These are phyloP conservation scores for Aspergillus biplanus DNA, from an alignment of 495 filamentous ascomycete genomes.

Conservation along the genomic window DNA sequence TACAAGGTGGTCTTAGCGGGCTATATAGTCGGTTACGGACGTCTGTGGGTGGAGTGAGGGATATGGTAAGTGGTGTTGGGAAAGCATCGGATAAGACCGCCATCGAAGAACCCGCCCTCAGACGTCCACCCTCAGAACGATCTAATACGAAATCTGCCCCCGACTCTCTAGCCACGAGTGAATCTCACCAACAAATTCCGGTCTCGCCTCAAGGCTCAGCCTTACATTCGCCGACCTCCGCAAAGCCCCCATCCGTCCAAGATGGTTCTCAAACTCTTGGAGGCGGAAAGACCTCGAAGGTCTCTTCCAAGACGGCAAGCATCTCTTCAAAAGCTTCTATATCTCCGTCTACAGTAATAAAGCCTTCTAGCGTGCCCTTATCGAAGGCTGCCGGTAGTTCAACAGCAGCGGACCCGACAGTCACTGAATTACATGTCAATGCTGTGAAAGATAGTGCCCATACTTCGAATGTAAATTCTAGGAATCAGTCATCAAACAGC, in stretches of 20 bases:
- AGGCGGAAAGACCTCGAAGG: slow-evolving; percentile 52
- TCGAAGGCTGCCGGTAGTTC: slow-evolving; percentile 49
- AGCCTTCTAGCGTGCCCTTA: slow-evolving; percentile 45
- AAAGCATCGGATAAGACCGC: slow-evolving; percentile 42
- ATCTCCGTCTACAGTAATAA: slow-evolving; percentile 45
- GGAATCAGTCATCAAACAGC: slow-evolving; percentile 34
- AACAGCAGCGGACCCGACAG: slow-evolving; percentile 41
- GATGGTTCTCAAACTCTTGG: slow-evolving; percentile 43
- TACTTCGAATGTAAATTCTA: slow-evolving; percentile 38
- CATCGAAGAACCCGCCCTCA: slow-evolving; percentile 29
- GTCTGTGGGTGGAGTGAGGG: slow-evolving; percentile 72
- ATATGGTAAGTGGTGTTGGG: slow-evolving; percentile 50
- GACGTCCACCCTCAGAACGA: slow-evolving; percentile 34
- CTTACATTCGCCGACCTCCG: slow-evolving; percentile 45
- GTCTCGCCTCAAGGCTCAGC: slow-evolving; percentile 43
- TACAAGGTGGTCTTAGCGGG: slow-evolving; percentile 83
- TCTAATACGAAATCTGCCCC: slow-evolving; percentile 34
- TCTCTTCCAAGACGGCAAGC: slow-evolving; percentile 57
- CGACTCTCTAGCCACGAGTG: slow-evolving; percentile 19
- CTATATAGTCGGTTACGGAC: slow-evolving; percentile 81
- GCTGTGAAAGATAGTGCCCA: slow-evolving; percentile 53
- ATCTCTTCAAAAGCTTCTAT: slow-evolving; percentile 56
- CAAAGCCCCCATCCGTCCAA: slow-evolving; percentile 34
- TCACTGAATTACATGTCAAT: slow-evolving; percentile 61
- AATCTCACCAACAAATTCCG: slow-evolving; percentile 34